Percentiles rank a stretch among this genome's conserved stretches.
Evolutionary conservation across 768 basidiomycete genomes (phyloP).

Genomic region (Pisolithus microcarpus): DNA sequence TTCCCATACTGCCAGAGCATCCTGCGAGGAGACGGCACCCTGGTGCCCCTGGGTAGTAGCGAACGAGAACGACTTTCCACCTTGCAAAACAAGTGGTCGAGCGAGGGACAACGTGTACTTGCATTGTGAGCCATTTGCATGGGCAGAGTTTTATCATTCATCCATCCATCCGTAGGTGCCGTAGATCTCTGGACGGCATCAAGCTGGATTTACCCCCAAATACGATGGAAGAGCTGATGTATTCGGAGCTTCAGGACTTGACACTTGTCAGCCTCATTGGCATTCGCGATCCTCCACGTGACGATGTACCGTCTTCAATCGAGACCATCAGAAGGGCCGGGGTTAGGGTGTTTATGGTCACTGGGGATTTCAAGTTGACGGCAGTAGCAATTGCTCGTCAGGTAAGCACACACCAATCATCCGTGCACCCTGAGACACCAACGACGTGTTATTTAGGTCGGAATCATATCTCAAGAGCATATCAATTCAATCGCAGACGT

Average conservation of each 20-base stretch:
- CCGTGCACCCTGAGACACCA: background rate
- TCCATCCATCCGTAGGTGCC: conserved; percentile 14
- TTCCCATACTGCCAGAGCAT: conserved; percentile 33
- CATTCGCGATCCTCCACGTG: conserved; percentile 49
- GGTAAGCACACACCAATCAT: conserved; percentile 25
- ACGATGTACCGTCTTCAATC: conserved; percentile 41
- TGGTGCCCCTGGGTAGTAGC: conserved; percentile 18
- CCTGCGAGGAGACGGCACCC: conserved; percentile 26
- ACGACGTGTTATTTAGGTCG: conserved; percentile 23
- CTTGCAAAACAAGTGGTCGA: conserved; percentile 37
- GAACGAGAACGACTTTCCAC: conserved; percentile 15
- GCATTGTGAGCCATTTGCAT: conserved; percentile 26
- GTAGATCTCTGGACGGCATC: conserved; percentile 22
- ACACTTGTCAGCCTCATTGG: conserved; percentile 47
- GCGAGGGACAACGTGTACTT: conserved; percentile 47
- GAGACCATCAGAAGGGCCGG: conserved; percentile 42
- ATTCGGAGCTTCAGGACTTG: conserved; percentile 30
- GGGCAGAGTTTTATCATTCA: background rate
- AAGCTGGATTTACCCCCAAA: conserved; percentile 20
- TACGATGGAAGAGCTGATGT: conserved; percentile 33
- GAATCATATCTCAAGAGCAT: conserved; percentile 34
- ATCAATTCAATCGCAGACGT: conserved; percentile 30
- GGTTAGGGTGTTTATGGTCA: conserved; percentile 49
- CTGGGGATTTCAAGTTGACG: conserved; percentile 49
- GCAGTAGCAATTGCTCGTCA: conserved; percentile 44